Percentiles rank a stretch among this genome's conserved stretches.
Evolutionary conservation across 73 alveolate species (phyloP).

Genomic region (Stentor coeruleus): DNA sequence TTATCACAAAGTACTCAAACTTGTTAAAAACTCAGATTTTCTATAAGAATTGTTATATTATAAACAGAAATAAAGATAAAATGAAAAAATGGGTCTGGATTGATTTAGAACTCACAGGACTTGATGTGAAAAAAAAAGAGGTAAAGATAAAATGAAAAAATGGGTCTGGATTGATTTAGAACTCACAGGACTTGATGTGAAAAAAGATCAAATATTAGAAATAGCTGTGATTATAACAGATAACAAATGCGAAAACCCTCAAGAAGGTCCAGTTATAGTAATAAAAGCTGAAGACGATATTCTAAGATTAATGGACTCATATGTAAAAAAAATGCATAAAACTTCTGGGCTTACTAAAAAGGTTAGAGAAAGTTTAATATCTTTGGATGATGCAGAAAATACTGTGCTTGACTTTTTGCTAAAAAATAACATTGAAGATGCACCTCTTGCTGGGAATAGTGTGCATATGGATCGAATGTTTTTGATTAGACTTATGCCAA

Average conservation of each 20-base stretch:
- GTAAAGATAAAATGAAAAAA: too few relatives aligned
- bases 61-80: too few relatives aligned
- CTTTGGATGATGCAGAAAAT: constrained; percentile 53
- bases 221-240: constrained; percentile 60
- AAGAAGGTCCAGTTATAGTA: constrained; percentile 31
- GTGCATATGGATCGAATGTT: constrained; percentile 50
- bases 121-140: constrained; percentile 33
- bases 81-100: constrained; percentile 51
- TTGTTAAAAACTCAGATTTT: too few relatives aligned
- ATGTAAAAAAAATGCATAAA: constrained; percentile 35
- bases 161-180: constrained; percentile 64
- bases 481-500: constrained; percentile 52
- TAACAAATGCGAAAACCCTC: constrained; percentile 30
- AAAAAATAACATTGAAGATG: constrained; percentile 28
- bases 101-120: constrained; percentile 69
- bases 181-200: constrained; percentile 62
- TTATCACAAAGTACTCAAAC: too few relatives aligned
- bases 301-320: constrained; percentile 11
- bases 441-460: constrained; percentile 58
- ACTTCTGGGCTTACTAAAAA: constrained; percentile 51
- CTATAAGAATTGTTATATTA: too few relatives aligned
- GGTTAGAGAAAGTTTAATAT: constrained; percentile 30
- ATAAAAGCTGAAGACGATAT: background rate
- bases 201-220: constrained; percentile 45
- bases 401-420: constrained; percentile 36